These are phyloP conservation scores for Xylariaceae sp. DNA, from an alignment of 2,329 filamentous ascomycete species.

Conservation along the genomic window DNA sequence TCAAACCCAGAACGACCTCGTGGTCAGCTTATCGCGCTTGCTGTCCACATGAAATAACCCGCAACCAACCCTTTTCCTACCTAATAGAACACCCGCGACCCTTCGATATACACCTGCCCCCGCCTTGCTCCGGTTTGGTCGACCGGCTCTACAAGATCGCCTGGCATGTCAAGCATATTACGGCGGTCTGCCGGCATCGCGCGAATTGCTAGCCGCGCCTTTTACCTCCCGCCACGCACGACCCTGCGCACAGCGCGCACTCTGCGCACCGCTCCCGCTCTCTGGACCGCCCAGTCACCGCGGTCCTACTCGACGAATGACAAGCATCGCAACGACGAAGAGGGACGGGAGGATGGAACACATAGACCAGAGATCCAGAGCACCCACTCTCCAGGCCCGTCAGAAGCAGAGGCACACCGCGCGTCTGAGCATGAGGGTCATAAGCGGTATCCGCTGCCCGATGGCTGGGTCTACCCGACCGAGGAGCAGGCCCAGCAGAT, in stretches of 20 bases:
- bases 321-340: constrained; percentile 18
- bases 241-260: constrained; percentile 24
- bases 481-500: constrained; percentile 21
- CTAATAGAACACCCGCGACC: constrained; percentile 11
- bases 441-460: constrained; percentile 22
- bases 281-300: constrained; percentile 22
- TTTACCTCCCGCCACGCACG: constrained; percentile 24
- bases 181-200: constrained; percentile 30
- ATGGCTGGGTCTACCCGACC: constrained; percentile 30
- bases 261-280: constrained; percentile 24
- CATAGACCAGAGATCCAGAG: constrained; percentile 27
- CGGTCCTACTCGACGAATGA: constrained; percentile 27
- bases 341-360: constrained; percentile 7
- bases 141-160: constrained; percentile 21
- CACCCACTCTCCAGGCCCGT: constrained; percentile 29
- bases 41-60: constrained; percentile 25
- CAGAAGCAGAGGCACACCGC: constrained; percentile 19
- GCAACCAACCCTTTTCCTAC: neutral
- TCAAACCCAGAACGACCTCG: neutral
- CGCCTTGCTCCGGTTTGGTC: constrained; percentile 20
- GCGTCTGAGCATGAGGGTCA: neutral
- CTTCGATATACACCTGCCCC: constrained; percentile 11
- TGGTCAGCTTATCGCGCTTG: constrained; percentile 1
- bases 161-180: constrained; percentile 33
- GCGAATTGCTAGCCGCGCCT: constrained; percentile 25